Conservation (phyloP, 768 basidiomycete genomes). For the Lentinula sp. region DNA sequence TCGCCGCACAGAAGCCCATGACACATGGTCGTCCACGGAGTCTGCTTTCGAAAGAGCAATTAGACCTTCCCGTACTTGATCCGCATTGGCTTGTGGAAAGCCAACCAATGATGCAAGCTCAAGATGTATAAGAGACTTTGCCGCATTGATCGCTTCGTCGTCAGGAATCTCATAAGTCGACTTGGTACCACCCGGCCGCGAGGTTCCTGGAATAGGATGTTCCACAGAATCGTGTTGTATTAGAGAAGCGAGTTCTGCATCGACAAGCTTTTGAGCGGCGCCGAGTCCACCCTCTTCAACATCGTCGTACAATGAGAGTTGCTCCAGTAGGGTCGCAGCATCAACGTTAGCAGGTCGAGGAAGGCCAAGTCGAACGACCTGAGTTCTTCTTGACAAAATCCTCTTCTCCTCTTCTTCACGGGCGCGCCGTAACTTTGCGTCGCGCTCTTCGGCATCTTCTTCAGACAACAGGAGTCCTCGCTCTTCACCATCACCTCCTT, state of each 20-base stretch:
- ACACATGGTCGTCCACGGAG: slow-evolving; percentile 49
- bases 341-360: slow-evolving; percentile 87
- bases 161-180: slow-evolving; percentile 71
- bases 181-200: slow-evolving; percentile 61
- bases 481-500: slow-evolving; percentile 33
- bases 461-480: slow-evolving; percentile 33
- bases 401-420: slow-evolving; percentile 75
- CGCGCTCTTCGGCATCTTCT: slow-evolving; percentile 92
- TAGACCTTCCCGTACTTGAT: slow-evolving; percentile 76
- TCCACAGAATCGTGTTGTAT: slow-evolving; percentile 85
- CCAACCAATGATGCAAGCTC: slow-evolving; percentile 81
- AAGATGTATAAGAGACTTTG: slow-evolving; percentile 64
- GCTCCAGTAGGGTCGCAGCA: slow-evolving; percentile 52
- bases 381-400: slow-evolving; percentile 76
- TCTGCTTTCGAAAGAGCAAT: slow-evolving; percentile 58
- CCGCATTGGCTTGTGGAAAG: slow-evolving; percentile 76
- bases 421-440: slow-evolving; percentile 60
- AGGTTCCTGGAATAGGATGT: slow-evolving; percentile 85
- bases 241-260: slow-evolving; percentile 72
- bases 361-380: slow-evolving; percentile 73
- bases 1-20: slow-evolving; percentile 68
- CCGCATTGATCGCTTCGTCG: slow-evolving; percentile 67
- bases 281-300: slow-evolving; percentile 30
- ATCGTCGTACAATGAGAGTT: slow-evolving; percentile 44
- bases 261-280: slow-evolving; percentile 58